A percentile compares a stretch with the other conserved stretches of the same genome.
Conservation (phyloP, 495 filamentous ascomycete species). For the Penicillium soppii region DNA sequence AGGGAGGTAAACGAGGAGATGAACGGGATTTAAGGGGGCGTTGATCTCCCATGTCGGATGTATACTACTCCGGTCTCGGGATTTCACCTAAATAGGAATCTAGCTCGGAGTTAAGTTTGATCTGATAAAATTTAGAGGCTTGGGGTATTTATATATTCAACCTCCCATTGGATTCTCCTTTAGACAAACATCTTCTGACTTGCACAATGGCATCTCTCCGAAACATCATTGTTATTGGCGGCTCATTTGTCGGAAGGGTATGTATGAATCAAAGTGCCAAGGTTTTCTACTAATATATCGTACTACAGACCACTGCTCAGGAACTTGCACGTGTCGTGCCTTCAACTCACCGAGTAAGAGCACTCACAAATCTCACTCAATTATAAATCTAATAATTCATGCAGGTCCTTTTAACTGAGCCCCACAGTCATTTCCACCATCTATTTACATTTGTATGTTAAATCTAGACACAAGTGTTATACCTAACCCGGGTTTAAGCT, state of each 20-base stretch:
- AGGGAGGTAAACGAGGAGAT: no score
- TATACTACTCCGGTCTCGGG: constrained; percentile 19
- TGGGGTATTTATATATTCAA: no score
- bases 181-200: background rate
- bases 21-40: no score
- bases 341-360: constrained; percentile 31
- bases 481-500: background rate
- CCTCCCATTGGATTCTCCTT: no score
- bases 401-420: constrained; percentile 49
- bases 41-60: constrained; percentile 5
- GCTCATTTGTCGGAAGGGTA: constrained; percentile 43
- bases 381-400: background rate
- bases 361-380: background rate
- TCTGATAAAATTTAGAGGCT: constrained; percentile 25
- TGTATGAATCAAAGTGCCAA: no score
- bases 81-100: constrained; percentile 12
- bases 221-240: constrained; percentile 44
- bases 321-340: constrained; percentile 39
- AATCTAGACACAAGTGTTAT: background rate
- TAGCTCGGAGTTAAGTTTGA: constrained; percentile 19
- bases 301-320: constrained; percentile 30
- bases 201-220: constrained; percentile 27
- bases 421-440: constrained; percentile 55
- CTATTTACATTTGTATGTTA: constrained; percentile 51
- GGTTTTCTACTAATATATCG: no score